Conservation (phyloP, 257 asterid genomes). For the Solanum virginianum region DNA sequence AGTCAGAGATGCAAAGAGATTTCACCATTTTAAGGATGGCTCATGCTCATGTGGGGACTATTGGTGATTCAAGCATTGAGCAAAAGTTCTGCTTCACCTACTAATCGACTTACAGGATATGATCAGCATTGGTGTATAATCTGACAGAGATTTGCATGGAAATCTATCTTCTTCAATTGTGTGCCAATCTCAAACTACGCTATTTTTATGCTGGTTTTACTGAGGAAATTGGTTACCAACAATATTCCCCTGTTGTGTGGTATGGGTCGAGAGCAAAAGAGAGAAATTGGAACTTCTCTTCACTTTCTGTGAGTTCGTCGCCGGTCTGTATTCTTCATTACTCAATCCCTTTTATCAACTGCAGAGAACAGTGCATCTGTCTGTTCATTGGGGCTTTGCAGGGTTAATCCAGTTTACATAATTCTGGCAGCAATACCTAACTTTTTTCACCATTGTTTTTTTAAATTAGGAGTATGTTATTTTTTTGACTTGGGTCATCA, state of each 20-base stretch:
- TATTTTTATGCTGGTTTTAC: background rate
- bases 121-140: background rate
- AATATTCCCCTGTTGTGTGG: background rate
- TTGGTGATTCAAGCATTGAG: slow-evolving; percentile 27
- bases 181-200: background rate
- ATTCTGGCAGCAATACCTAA: background rate
- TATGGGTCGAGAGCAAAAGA: background rate
- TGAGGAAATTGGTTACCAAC: background rate
- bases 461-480: background rate
- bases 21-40: slow-evolving; percentile 80
- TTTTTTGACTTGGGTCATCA: background rate
- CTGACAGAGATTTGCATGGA: background rate
- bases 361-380: background rate
- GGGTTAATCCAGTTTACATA: background rate
- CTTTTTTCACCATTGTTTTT: background rate
- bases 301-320: background rate
- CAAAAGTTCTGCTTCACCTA: background rate
- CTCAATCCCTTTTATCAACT: background rate
- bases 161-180: background rate
- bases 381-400: background rate
- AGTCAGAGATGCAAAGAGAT: slow-evolving; percentile 80
- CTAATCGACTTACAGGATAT: background rate
- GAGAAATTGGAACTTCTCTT: background rate
- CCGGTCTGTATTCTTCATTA: background rate
- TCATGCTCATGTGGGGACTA: slow-evolving; percentile 82